Evolutionary conservation across 116 monocot genomes (phyloP).

Genomic region (Dioscorea cayenensis): DNA sequence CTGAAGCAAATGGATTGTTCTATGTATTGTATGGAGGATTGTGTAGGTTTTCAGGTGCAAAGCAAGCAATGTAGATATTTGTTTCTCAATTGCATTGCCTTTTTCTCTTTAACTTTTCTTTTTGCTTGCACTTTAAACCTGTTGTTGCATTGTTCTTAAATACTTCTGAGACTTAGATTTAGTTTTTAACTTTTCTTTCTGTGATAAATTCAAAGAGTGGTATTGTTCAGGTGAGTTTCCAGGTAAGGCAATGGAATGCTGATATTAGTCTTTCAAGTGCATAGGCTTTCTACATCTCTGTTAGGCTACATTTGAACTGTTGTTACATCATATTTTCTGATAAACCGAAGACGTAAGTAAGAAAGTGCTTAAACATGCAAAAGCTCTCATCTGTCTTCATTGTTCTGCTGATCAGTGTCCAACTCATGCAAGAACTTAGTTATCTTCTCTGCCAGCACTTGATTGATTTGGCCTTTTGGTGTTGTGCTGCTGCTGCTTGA

Average conservation of each 20-base stretch:
- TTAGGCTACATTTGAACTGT: too few species aligned
- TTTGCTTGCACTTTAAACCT: neutral
- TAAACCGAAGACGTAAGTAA: too few species aligned
- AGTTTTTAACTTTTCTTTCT: neutral
- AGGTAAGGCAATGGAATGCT: too few species aligned
- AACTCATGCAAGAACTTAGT: neutral
- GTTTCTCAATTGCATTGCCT: too few species aligned
- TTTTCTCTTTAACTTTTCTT: neutral
- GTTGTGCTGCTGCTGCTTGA: neutral
- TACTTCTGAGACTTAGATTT: neutral
- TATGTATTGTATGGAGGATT: neutral
- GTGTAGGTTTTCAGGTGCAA: neutral
- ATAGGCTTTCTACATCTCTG: too few species aligned
- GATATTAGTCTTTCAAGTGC: too few species aligned
- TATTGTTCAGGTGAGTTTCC: neutral
- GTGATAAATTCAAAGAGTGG: neutral
- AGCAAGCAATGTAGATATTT: too few species aligned
- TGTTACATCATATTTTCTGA: too few species aligned
- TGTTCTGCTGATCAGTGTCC: neutral
- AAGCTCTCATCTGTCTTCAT: neutral
- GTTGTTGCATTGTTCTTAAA: neutral
- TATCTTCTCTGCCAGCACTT: neutral
- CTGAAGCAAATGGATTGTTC: neutral
- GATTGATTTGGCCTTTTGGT: neutral
- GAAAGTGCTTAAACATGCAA: neutral